phyloP scores from a whole-genome alignment of 2,329 filamentous ascomycete species.

The Calonectria pseudoreteaudii region DNA sequence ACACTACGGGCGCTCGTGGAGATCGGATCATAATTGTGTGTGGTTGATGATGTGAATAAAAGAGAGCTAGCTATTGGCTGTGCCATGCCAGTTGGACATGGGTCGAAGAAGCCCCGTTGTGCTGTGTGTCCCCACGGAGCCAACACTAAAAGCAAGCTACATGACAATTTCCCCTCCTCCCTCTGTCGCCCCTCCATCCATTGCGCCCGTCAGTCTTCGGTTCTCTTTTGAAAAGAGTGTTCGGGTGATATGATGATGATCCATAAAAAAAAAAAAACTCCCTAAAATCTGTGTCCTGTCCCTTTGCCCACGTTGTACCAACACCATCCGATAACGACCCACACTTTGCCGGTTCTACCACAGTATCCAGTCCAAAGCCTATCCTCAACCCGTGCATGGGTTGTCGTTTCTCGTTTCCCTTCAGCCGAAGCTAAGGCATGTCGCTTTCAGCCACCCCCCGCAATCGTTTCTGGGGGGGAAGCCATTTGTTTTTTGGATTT shows the following conservation, averaged over 20 bases:
- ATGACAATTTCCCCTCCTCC: neutral
- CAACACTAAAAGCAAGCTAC: constrained; percentile 17
- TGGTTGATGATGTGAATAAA: constrained; percentile 9
- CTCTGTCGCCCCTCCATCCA: neutral
- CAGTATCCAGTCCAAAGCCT: constrained; percentile 43
- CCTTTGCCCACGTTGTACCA: constrained; percentile 8
- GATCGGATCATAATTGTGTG: neutral
- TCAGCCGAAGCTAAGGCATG: constrained; percentile 37
- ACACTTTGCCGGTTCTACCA: constrained; percentile 28
- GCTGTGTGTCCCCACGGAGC: constrained; percentile 1
- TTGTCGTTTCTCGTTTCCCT: constrained; percentile 34
- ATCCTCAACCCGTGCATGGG: constrained; percentile 39
- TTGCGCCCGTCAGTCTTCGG: neutral
- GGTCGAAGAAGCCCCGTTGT: constrained; percentile 9
- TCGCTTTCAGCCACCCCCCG: constrained; percentile 21
- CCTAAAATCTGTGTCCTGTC: constrained; percentile 1
- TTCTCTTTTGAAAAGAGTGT: neutral
- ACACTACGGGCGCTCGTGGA: neutral
- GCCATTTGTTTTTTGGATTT: constrained; percentile 1
- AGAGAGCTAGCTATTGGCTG: constrained; percentile 1
- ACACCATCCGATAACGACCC: constrained; percentile 25
- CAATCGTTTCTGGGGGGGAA: neutral
- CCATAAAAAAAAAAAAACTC: neutral
- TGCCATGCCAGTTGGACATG: constrained; percentile 6
- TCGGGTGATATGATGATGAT: neutral